Evolutionary conservation across 2,329 filamentous ascomycete genomes (phyloP).

Genomic region (Aspergillus spinulosporus): DNA sequence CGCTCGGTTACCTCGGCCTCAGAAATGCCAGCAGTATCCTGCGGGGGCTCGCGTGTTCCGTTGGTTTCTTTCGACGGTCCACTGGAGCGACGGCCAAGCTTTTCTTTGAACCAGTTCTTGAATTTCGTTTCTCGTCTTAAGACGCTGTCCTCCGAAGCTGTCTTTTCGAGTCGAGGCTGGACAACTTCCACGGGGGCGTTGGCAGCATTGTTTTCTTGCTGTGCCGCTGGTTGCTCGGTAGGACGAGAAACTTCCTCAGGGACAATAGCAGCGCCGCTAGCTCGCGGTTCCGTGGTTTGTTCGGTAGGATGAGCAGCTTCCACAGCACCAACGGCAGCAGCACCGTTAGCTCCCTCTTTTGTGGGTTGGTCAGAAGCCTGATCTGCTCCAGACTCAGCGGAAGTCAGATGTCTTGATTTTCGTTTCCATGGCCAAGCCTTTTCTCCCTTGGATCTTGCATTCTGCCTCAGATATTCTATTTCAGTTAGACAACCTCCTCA

Average conservation of each 20-base stretch:
- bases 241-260: too few species aligned
- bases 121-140: conserved; percentile 33
- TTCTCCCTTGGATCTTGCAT: conserved; percentile 26
- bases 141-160: conserved; percentile 6
- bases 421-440: conserved; percentile 31
- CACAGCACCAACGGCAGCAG: too few species aligned
- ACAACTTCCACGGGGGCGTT: background rate
- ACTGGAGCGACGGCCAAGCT: conserved; percentile 31
- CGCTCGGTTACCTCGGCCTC: background rate
- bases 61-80: conserved; percentile 17
- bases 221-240: background rate
- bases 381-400: conserved; percentile 17
- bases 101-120: conserved; percentile 37
- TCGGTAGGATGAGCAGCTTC: too few species aligned
- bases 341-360: background rate
- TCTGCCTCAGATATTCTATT: conserved; percentile 22
- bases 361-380: background rate
- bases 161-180: conserved; percentile 14
- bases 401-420: conserved; percentile 27
- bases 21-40: background rate
- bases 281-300: too few species aligned
- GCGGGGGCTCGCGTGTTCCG: background rate
- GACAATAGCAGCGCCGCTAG: too few species aligned
- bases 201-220: background rate
- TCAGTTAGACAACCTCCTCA: conserved; percentile 1